Percentiles rank a stretch among this genome's conserved stretches.
Evolutionary conservation across 305 asterid species (phyloP).

Genomic region (Withania somnifera): DNA sequence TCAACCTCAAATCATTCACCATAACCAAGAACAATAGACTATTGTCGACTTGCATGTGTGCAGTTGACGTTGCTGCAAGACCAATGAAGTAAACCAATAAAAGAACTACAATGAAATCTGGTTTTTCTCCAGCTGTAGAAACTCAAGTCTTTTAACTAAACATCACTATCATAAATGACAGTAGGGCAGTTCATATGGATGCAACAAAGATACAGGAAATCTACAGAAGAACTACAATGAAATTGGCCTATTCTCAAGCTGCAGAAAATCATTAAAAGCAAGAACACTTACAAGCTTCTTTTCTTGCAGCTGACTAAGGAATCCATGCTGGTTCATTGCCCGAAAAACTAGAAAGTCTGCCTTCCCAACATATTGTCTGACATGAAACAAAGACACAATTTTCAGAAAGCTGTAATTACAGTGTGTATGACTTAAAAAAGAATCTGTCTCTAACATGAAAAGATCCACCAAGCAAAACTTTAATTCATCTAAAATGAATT

Average conservation of each 20-base stretch:
- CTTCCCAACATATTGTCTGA: slow-evolving; percentile 92
- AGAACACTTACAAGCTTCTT: slow-evolving; percentile 82
- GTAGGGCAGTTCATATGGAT: background rate
- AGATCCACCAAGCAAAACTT: slow-evolving; percentile 1
- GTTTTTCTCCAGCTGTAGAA: background rate
- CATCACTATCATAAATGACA: background rate
- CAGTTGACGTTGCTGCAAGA: background rate
- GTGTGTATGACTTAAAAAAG: background rate
- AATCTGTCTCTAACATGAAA: background rate
- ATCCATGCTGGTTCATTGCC: slow-evolving; percentile 98
- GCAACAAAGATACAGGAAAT: background rate
- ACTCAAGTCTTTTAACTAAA: background rate
- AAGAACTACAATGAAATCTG: background rate
- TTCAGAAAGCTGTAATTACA: background rate
- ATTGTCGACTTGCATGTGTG: background rate
- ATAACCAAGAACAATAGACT: background rate
- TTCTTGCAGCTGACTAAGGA: slow-evolving; percentile 98
- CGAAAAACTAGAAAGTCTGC: slow-evolving; percentile 96
- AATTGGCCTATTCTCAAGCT: background rate
- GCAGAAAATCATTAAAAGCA: background rate
- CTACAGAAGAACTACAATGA: background rate
- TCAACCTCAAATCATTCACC: background rate
- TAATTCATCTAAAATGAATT: slow-evolving; percentile 16
- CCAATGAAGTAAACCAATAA: background rate
- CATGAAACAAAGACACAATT: background rate